Evolutionary conservation across 306 rosid genomes (phyloP), one percentile per base, ranked within the genome.

Genomic region (Macrotyloma uniflorum): DNA sequence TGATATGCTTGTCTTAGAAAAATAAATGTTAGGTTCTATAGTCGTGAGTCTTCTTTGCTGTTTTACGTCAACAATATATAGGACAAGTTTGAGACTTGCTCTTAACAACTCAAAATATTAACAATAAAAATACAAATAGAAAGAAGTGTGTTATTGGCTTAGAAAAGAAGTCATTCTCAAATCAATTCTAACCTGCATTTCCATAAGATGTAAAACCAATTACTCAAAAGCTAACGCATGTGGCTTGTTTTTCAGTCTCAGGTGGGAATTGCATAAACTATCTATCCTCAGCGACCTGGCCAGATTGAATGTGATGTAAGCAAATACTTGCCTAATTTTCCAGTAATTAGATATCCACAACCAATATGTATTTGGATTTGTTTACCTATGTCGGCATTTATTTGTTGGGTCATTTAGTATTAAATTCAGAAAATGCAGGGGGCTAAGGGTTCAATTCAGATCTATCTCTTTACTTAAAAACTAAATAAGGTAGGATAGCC

Each of bases 261-360:
- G 91, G 79, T 88, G 85, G 93, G 93, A 79, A 76, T 76, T 38
- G 78, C 85, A 71, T 83, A 90, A 79, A 54, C 80, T 57, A 53
- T 86, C 74, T 88, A 92, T 85, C 98, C 98, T 70, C 98, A 92
- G 85, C 93, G 98, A 72, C 91, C 91, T 43, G 98, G 98, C 70
- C 93, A 89, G 83, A 79, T 84, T 33, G 98, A 95, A 77, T 95
- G 98, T 32, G 98, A 95, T 81, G 98, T 95, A 79, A 65, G 98
- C 90, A 77, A 61, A 92, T 35, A 43, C 47, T 43, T 82, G 15
- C 55, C 61, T 81, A 54, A 16, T 77, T 57, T 70, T 83, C 58
- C 51, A 49, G 62, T 68, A 14, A 14, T 59, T 43, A 49, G 55
- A 74, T 43, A 24, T 63, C 62, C 20, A 57, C 35, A 45, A 38